Evolutionary conservation across 2,329 filamentous ascomycete genomes (phyloP).

Genomic region (Grosmannia serpens): DNA sequence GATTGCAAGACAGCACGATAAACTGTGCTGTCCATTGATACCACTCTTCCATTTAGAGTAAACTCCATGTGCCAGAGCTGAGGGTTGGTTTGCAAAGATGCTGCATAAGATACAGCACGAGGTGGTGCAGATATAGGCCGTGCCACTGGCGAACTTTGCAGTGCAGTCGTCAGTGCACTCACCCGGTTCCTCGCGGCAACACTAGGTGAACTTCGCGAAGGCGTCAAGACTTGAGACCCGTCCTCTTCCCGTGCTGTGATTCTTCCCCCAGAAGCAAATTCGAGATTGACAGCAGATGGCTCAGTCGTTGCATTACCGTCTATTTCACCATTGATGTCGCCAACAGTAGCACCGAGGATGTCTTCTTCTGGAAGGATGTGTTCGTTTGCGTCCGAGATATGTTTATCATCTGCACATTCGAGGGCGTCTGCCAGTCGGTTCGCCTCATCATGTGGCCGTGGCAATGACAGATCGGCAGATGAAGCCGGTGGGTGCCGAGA

Average conservation of each 20-base stretch:
- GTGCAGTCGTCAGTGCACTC: constrained; percentile 26
- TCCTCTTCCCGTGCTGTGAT: constrained; percentile 88
- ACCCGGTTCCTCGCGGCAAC: constrained; percentile 19
- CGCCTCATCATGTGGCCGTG: constrained; percentile 42
- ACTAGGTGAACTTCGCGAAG: constrained; percentile 46
- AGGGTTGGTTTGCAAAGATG: constrained; percentile 66
- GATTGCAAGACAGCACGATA: constrained; percentile 81
- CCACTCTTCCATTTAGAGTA: constrained; percentile 69
- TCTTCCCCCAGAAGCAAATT: constrained; percentile 75
- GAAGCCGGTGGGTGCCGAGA: constrained; percentile 44
- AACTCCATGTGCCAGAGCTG: constrained; percentile 99
- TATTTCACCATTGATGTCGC: constrained; percentile 78
- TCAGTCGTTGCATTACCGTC: constrained; percentile 61
- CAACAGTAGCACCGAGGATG: constrained; percentile 77
- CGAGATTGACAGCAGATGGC: constrained; percentile 81
- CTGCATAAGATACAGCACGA: constrained; percentile 69
- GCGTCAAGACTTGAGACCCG: constrained; percentile 75
- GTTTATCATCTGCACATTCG: constrained; percentile 88
- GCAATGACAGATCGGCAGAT: constrained; percentile 38
- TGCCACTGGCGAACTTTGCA: constrained; percentile 31
- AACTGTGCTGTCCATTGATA: constrained; percentile 87
- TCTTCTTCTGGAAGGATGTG: constrained; percentile 54
- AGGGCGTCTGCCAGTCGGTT: constrained; percentile 59
- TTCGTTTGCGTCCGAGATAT: constrained; percentile 57
- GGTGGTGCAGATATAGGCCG: constrained; percentile 44